Conservation (phyloP, 352 stramenopile genomes). For the Phytopythium chamaehyphon region DNA sequence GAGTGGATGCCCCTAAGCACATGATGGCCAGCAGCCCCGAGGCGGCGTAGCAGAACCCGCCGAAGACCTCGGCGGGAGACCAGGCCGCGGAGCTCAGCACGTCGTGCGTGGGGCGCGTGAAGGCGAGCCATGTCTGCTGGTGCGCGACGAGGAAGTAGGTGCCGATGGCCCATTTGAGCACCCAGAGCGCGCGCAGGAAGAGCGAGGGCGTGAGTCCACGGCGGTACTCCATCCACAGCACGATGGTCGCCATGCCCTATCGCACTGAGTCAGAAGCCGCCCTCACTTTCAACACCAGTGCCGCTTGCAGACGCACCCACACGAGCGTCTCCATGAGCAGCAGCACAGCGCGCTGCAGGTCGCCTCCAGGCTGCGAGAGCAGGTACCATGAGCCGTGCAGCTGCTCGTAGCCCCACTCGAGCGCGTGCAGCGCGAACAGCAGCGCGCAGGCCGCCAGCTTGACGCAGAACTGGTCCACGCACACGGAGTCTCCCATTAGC, state of each 20-base stretch:
- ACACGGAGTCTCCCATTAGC: slow-evolving; percentile 5
- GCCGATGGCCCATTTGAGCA: slow-evolving; percentile 46
- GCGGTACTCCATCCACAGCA: slow-evolving; percentile 80
- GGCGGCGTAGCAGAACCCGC: slow-evolving; percentile 34
- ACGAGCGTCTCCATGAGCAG: slow-evolving; percentile 52
- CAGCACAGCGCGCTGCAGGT: slow-evolving; percentile 31
- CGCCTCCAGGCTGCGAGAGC: slow-evolving; percentile 18
- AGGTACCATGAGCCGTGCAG: slow-evolving; percentile 36
- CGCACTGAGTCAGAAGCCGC: background rate
- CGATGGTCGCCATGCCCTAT: slow-evolving; percentile 36
- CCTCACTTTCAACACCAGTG: too few species aligned
- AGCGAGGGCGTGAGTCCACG: slow-evolving; percentile 49
- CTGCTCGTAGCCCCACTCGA: slow-evolving; percentile 52
- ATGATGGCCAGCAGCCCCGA: slow-evolving; percentile 43
- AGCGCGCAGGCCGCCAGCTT: slow-evolving; percentile 48
- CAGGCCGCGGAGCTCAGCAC: background rate
- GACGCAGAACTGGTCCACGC: slow-evolving; percentile 40
- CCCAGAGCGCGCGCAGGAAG: slow-evolving; percentile 58
- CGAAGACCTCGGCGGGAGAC: slow-evolving; percentile 19
- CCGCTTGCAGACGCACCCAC: slow-evolving; percentile 28
- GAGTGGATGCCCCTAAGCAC: slow-evolving; percentile 43
- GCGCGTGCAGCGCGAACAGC: slow-evolving; percentile 39
- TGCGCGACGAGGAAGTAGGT: slow-evolving; percentile 43
- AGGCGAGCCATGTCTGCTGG: slow-evolving; percentile 13
- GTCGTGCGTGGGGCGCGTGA: slow-evolving; percentile 7